Evolutionary conservation across 1,139 yeast species (phyloP), one percentile per base, ranked within the genome.

Genomic region (Protomyces inouyei): DNA sequence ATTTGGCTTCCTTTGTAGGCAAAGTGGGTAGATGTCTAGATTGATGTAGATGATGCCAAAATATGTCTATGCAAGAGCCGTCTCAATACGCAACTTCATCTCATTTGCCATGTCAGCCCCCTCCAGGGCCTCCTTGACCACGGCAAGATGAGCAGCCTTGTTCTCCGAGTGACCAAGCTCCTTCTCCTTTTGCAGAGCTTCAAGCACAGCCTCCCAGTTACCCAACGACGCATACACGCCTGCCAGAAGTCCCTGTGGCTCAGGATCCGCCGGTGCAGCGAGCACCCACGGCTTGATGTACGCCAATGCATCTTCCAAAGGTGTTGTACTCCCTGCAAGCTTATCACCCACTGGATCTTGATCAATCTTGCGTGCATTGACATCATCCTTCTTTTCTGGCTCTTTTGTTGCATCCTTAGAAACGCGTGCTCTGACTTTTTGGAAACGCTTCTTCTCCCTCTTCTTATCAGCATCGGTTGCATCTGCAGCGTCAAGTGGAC

Each of bases 161-260:
- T 16, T 10, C 48, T 18, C 25, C 2, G 21, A 18, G 23, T n/a
- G 25, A 16, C 48, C 48, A 3, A 43, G 25, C 23, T n/a, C 21
- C 8, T 5, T 18, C 23, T 18, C 77, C 69, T 80, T 81, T 46
- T 73, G 73, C 64, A 81, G 70, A 0, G 82, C 77, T 52, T 77
- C 77, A 3, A 79, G 70, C 21, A 83, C 82, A 54, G 81, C 71
- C 1, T 82, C 82, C 67, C 79, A 73, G 72, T 82, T 82, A 55
- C 79, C 77, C 61, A 75, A 75, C 5, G 14, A 4, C 14, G 37
- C 74, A 64, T 80, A 79, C 37, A 79, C 72, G 56, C 77, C 78
- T 69, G 78, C 81, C 9, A 78, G 82, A n/a, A 80, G 71, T 56
- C 77, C 73, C 73, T 77, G 76, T 18, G 80, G 74, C 35, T 70